Conservation (phyloP, 2,329 filamentous ascomycete species). For the Didymella exigua region DNA sequence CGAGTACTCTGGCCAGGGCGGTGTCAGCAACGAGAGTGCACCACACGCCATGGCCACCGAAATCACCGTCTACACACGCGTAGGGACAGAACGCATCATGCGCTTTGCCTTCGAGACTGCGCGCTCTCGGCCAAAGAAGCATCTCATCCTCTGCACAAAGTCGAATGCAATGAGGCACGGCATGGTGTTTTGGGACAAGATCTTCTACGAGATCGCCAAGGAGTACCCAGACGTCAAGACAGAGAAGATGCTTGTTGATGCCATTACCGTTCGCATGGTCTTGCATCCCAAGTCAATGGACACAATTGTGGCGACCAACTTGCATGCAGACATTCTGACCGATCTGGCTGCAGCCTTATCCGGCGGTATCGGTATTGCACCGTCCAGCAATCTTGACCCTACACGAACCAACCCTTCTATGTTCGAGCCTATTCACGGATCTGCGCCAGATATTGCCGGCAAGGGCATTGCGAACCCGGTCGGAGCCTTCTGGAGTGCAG, state of each 20-base stretch:
- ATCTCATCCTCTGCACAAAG: conserved; percentile 58
- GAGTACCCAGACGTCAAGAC: conserved; percentile 53
- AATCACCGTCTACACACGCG: conserved; percentile 54
- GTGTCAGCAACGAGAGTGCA: conserved; percentile 50
- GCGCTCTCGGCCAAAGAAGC: conserved; percentile 50
- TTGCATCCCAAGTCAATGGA: conserved; percentile 53
- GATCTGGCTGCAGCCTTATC: conserved; percentile 70
- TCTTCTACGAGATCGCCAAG: conserved; percentile 54
- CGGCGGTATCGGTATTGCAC: conserved; percentile 71
- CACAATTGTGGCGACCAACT: conserved; percentile 57
- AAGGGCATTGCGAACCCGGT: conserved; percentile 68
- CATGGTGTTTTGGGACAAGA: conserved; percentile 57
- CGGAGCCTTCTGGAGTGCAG: conserved; percentile 71
- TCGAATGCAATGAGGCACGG: conserved; percentile 56
- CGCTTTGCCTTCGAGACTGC: conserved; percentile 56
- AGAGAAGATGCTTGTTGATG: conserved; percentile 59
- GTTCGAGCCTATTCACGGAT: conserved; percentile 69
- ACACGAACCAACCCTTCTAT: conserved; percentile 62
- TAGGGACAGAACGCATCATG: conserved; percentile 56
- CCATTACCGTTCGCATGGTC: conserved; percentile 57
- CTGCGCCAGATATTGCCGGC: conserved; percentile 68
- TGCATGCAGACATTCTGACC: conserved; percentile 67
- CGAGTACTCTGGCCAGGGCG: conserved; percentile 56
- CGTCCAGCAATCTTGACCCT: conserved; percentile 70
- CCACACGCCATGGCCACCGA: conserved; percentile 53